Percentiles rank a stretch among this genome's conserved stretches.
Conservation (phyloP, 148 eudicot genomes). For the Nepenthes gracilis region DNA sequence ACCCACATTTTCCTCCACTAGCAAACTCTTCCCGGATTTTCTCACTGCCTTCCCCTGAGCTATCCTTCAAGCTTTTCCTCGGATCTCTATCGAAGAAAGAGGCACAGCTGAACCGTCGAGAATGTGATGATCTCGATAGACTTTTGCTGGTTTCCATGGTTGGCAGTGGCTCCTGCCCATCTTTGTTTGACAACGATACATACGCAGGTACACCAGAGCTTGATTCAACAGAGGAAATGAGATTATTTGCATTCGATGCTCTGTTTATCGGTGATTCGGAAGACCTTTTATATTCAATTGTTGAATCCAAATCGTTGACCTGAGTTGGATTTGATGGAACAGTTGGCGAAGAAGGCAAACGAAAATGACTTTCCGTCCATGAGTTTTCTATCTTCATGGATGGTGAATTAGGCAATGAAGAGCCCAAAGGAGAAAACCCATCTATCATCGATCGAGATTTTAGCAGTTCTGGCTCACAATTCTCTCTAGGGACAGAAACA, state of each 20-base stretch:
- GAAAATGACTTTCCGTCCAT: conserved; percentile 6
- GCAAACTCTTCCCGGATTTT: conserved; percentile 19
- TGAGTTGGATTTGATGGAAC: conserved; percentile 2
- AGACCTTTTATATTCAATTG: background rate
- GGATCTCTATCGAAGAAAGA: conserved; percentile 29
- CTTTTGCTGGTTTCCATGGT: conserved; percentile 15
- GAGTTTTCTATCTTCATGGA: conserved; percentile 5
- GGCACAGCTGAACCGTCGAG: conserved; percentile 32
- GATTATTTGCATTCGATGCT: conserved; percentile 3
- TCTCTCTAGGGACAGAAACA: background rate
- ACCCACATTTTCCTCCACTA: conserved; percentile 22
- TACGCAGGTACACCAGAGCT: conserved; percentile 9
- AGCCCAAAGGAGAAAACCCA: background rate
- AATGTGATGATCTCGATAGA: conserved; percentile 17
- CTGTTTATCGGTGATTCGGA: conserved; percentile 1
- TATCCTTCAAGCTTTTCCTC: conserved; percentile 22
- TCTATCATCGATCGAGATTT: background rate
- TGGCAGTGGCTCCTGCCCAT: conserved; percentile 1
- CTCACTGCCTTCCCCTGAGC: conserved; percentile 15
- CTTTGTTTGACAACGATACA: conserved; percentile 9
- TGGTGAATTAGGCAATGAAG: conserved; percentile 1
- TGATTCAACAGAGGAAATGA: conserved; percentile 14
- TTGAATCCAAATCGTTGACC: background rate
- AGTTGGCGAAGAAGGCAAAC: conserved; percentile 9
- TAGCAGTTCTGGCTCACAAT: background rate